Evolutionary conservation across 441 rosid genomes (phyloP).

Genomic region (Euphorbia neoarborescens): DNA sequence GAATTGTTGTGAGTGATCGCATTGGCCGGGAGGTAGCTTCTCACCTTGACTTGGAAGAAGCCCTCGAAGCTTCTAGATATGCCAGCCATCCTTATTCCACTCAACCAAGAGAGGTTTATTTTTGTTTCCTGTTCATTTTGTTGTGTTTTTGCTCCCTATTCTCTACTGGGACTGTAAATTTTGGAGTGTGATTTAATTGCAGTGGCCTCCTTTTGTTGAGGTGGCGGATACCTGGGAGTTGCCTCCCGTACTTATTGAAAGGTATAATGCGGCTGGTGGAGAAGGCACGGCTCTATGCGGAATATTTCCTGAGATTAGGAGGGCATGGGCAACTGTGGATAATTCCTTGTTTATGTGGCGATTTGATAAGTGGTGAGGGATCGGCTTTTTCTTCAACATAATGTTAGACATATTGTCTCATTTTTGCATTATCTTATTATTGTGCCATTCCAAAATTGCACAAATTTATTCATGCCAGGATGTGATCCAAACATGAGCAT

Average conservation of each 20-base stretch:
- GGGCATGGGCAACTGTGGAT: constrained; percentile 97
- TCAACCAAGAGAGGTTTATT: constrained; percentile 73
- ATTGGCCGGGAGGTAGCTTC: constrained; percentile 74
- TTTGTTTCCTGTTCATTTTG: not conserved
- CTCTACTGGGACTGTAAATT: not conserved
- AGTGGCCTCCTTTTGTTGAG: constrained; percentile 95
- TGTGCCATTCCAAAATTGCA: not conserved
- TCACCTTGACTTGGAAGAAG: constrained; percentile 84
- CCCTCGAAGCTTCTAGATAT: constrained; percentile 83
- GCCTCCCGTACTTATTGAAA: constrained; percentile 75
- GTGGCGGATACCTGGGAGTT: constrained; percentile 75
- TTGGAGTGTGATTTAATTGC: constrained; percentile 24
- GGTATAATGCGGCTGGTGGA: constrained; percentile 89
- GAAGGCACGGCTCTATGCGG: constrained; percentile 97
- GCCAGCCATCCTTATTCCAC: constrained; percentile 82
- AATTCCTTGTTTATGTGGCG: constrained; percentile 91
- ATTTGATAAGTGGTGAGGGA: constrained; percentile 76
- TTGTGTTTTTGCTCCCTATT: not conserved
- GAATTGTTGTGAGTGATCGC: constrained; percentile 58
- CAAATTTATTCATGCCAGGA: not conserved
- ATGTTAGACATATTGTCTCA: not conserved
- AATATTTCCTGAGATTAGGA: constrained; percentile 76
- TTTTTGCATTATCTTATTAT: not conserved
- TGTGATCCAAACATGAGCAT: not conserved
- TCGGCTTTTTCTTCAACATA: not conserved